These are phyloP conservation scores for Pachyrhizus erosus DNA, from an alignment of 306 rosid genomes.

Conservation along the genomic window DNA sequence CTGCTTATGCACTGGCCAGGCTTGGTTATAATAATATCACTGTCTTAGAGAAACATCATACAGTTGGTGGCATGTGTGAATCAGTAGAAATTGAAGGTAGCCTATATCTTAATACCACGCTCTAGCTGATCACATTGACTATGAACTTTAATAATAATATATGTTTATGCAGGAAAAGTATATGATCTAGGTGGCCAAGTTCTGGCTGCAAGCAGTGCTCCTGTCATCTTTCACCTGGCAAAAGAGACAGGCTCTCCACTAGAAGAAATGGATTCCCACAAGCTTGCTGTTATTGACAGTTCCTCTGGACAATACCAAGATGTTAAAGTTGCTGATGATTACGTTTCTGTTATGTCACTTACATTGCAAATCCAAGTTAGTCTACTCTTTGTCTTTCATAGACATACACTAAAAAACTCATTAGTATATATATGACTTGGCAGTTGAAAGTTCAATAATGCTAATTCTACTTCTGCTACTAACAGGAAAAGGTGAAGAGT, in stretches of 20 bases:
- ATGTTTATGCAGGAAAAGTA: constrained; percentile 59
- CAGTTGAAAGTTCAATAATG: constrained; percentile 21
- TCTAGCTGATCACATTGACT: constrained; percentile 8
- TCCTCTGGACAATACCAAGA: constrained; percentile 71
- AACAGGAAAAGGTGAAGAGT: constrained; percentile 78
- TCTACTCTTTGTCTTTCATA: constrained; percentile 26
- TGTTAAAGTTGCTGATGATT: constrained; percentile 87
- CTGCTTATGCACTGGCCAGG: constrained; percentile 84
- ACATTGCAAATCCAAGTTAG: constrained; percentile 86
- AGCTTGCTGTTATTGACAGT: constrained; percentile 82
- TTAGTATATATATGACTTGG: constrained; percentile 9
- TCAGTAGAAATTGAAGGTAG: constrained; percentile 86
- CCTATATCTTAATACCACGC: constrained; percentile 5
- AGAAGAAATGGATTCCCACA: constrained; percentile 94
- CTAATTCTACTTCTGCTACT: constrained; percentile 37
- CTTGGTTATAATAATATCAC: constrained; percentile 81
- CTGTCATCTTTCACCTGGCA: constrained; percentile 84
- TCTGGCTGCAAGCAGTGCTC: constrained; percentile 94
- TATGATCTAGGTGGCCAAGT: constrained; percentile 98
- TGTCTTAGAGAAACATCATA: constrained; percentile 74
- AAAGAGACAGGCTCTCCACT: constrained; percentile 74
- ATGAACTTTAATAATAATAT: constrained; percentile 9
- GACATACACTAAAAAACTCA: background rate
- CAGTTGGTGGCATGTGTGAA: constrained; percentile 97
- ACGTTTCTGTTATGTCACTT: constrained; percentile 77